Evolutionary conservation across 208 protist genomes (phyloP), one percentile per base, ranked within the genome.

Genomic region (Crithidia fasciculata): DNA sequence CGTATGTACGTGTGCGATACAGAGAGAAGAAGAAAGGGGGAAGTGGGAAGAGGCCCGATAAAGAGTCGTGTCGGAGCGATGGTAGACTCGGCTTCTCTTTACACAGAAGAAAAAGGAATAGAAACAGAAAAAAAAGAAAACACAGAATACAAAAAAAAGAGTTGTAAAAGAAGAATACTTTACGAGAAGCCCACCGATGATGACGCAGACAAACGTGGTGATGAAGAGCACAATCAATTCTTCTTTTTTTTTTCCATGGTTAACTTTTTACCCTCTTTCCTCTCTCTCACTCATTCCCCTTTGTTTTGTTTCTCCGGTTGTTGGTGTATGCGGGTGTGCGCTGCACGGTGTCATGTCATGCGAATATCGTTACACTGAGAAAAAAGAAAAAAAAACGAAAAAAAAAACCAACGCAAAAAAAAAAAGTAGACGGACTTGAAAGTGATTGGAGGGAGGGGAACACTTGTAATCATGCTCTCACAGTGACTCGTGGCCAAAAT

Each of bases 41-140:
- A 28, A 28, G 28, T 28, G 28, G 28, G 28, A 28, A 28, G 28
- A 28, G 0, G 1, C 28, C 28, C 28, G 28, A 28, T 1, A 28
- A 28, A 28, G 28, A 28, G 28, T 28, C 28, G 28, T 28, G 28
- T 28, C 28, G 28, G 28, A 28, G 28, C 28, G 28, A 28, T 28
- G 28, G 28, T 28, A 28, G 28, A 28, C 28, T 28, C 28, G 28
- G 28, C 28, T 28, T 28, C 28, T 1, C 28, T 28, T 28, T 28
- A 28, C 28, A 28, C 28, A 28, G 15, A 8, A 28, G 19, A 36
- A 6, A 2, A 16, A 64, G 18, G 10, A 52, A 4, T 5, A 64
- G 43, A 49, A 39, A 53, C 4, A 64, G 18, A 64, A 47, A 47
- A 47, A 15, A 64, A 49, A 41, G 16, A 56, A 56, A 56, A 56